These are phyloP conservation scores for Fusarium hostae DNA, from an alignment of 2,329 filamentous ascomycete species.

Conservation along the genomic window DNA sequence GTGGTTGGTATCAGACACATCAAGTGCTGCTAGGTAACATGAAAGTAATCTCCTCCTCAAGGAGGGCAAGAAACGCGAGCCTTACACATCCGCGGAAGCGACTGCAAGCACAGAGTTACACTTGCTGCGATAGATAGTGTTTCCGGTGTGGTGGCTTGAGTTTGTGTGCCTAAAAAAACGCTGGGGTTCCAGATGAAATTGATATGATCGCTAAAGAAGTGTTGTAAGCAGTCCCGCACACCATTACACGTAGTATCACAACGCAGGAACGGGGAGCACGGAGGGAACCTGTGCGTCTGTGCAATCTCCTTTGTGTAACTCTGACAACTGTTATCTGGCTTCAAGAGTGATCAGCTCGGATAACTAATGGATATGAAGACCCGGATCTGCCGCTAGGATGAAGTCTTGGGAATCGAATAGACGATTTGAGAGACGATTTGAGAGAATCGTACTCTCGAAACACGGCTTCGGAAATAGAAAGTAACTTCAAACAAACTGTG, in stretches of 20 bases:
- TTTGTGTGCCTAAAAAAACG: slow-evolving; percentile 19
- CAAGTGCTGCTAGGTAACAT: not conserved
- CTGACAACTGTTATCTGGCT: not conserved
- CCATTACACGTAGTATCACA: slow-evolving; percentile 12
- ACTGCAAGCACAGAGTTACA: slow-evolving; percentile 6
- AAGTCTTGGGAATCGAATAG: slow-evolving; percentile 22
- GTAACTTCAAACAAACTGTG: not conserved
- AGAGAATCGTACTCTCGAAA: not conserved
- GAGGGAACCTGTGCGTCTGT: slow-evolving; percentile 19
- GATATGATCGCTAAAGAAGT: not conserved
- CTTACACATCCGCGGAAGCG: not conserved
- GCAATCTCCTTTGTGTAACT: slow-evolving; percentile 17
- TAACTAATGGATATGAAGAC: slow-evolving; percentile 38
- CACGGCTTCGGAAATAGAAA: slow-evolving; percentile 7
- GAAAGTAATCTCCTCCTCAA: not conserved
- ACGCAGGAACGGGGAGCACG: slow-evolving; percentile 28
- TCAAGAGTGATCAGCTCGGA: slow-evolving; percentile 35
- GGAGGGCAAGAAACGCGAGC: not conserved
- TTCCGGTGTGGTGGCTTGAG: slow-evolving; percentile 4
- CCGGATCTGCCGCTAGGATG: slow-evolving; percentile 35
- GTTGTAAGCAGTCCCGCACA: not conserved
- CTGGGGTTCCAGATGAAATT: slow-evolving; percentile 6
- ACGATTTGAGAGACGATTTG: not conserved
- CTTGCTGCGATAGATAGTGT: slow-evolving; percentile 9
- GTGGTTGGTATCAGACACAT: not conserved